These are phyloP conservation scores for Penicillium ochrochloron DNA, from an alignment of 495 filamentous ascomycete genomes.

Conservation along the genomic window DNA sequence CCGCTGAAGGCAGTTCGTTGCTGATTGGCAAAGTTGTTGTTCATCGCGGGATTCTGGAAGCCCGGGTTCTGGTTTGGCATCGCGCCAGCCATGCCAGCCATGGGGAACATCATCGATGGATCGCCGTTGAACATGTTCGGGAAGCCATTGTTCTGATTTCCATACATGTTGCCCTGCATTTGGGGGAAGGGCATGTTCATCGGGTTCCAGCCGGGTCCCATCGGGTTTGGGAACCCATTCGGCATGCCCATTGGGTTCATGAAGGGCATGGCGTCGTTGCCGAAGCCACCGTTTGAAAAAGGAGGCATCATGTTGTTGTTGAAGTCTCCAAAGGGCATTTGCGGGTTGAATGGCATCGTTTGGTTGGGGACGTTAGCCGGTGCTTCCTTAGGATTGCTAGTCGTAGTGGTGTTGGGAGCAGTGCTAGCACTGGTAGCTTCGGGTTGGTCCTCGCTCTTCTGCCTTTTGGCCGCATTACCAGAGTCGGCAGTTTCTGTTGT, in stretches of 20 bases:
- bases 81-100: slow-evolving; percentile 37
- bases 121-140: slow-evolving; percentile 51
- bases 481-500: slow-evolving; percentile 25
- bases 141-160: slow-evolving; percentile 44
- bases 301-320: slow-evolving; percentile 41
- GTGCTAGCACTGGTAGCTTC: neutral
- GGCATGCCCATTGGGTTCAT: slow-evolving; percentile 60
- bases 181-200: slow-evolving; percentile 57
- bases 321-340: slow-evolving; percentile 40
- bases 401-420: neutral
- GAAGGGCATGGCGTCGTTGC: slow-evolving; percentile 49
- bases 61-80: slow-evolving; percentile 40
- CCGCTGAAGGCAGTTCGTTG: slow-evolving; percentile 69
- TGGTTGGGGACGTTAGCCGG: slow-evolving; percentile 14
- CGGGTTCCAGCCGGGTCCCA: slow-evolving; percentile 49
- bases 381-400: slow-evolving; percentile 22
- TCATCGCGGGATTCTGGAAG: slow-evolving; percentile 42
- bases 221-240: slow-evolving; percentile 49
- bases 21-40: slow-evolving; percentile 67
- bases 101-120: slow-evolving; percentile 44
- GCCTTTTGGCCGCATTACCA: slow-evolving; percentile 39
- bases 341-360: slow-evolving; percentile 37
- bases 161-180: slow-evolving; percentile 52
- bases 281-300: slow-evolving; percentile 48
- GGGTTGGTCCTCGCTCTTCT: slow-evolving; percentile 36